These are phyloP conservation scores for Penicillium brevicompactum DNA, from an alignment of 2,329 filamentous ascomycete species.

Conservation along the genomic window DNA sequence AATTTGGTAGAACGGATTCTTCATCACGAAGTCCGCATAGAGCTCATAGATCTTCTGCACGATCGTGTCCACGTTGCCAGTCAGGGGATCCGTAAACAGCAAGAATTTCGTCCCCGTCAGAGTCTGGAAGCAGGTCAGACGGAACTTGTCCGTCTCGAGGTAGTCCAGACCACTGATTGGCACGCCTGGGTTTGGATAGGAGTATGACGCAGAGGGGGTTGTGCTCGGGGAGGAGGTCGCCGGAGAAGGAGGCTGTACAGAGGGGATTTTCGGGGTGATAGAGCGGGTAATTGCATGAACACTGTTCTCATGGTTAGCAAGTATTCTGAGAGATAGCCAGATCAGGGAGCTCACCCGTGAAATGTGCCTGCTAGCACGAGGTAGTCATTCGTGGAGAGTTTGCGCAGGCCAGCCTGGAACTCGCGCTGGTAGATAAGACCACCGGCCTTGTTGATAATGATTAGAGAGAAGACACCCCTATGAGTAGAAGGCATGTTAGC, in stretches of 20 bases:
- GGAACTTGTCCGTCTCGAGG: constrained; percentile 90
- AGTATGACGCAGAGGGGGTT: constrained; percentile 27
- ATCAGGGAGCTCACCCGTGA: constrained; percentile 68
- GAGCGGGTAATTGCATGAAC: constrained; percentile 67
- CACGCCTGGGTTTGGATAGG: constrained; percentile 35
- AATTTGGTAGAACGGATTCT: constrained; percentile 97
- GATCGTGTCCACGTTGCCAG: constrained; percentile 80
- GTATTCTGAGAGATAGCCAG: background rate
- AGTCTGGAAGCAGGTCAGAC: constrained; percentile 94
- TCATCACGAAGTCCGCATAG: constrained; percentile 98
- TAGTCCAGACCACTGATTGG: constrained; percentile 75
- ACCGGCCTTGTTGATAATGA: constrained; percentile 98
- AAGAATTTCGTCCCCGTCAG: constrained; percentile 94
- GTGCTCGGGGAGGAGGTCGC: constrained; percentile 22
- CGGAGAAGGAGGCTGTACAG: constrained; percentile 34
- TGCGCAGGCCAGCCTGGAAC: constrained; percentile 83
- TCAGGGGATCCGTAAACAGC: constrained; percentile 87
- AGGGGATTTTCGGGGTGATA: constrained; percentile 49
- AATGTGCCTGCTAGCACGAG: constrained; percentile 96
- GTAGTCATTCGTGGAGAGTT: constrained; percentile 93
- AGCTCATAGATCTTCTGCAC: constrained; percentile 88
- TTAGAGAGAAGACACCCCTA: constrained; percentile 92
- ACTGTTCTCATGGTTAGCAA: constrained; percentile 33
- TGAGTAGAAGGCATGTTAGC: constrained; percentile 8
- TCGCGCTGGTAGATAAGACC: constrained; percentile 95